Evolutionary conservation across 371 early-diverging fungal genomes (phyloP), one percentile per base, ranked within the genome.

Genomic region (Lichtheimia ramosa): DNA sequence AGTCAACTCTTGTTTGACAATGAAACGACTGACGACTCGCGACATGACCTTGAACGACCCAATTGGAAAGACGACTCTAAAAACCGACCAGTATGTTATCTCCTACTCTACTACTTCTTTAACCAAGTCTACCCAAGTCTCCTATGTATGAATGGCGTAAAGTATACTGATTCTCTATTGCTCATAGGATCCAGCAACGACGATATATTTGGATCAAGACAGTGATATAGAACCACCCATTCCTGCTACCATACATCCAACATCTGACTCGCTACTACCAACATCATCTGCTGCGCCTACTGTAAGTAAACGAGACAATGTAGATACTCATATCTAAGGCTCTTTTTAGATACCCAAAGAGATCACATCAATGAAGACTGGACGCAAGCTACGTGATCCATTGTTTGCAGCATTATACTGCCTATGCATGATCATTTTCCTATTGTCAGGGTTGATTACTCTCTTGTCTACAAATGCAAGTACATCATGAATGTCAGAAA

Each of bases 391-490:
- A 46, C 81, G 79, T 63, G 87, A 86, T 56, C 82, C 84, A 0
- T 52, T 79, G 18, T 86, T 86, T 65, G 82, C 79, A 0, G 58
- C 65, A 6, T 54, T 84, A 3, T 86, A 81, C 52, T 41, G 69
- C 6, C 28, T 78, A 6, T 67, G 70, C n/a, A 34, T 83, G 14
- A 24, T 63, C 6, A 53, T 69, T 3, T 83, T 80, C 48, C 15
- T 79, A 8, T 42, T 80, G 28, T 73, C 78, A 8, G 85, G 85
- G 5, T 58, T 83, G 25, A 68, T 82, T 14, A 63, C 81, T 27
- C 54, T 79, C 23, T 78, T 83, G 43, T 79, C 82, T 12, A 83
- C 87, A 2, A 79, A 75, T 53, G 87, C 81, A 83, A 73, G 81
- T 40, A 12, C 5, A 10, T 21, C 48, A 51, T 51, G 14, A 18